Evolutionary conservation across 73 alveolate species (phyloP).

Genomic region (Symbiodinium pilosum): DNA sequence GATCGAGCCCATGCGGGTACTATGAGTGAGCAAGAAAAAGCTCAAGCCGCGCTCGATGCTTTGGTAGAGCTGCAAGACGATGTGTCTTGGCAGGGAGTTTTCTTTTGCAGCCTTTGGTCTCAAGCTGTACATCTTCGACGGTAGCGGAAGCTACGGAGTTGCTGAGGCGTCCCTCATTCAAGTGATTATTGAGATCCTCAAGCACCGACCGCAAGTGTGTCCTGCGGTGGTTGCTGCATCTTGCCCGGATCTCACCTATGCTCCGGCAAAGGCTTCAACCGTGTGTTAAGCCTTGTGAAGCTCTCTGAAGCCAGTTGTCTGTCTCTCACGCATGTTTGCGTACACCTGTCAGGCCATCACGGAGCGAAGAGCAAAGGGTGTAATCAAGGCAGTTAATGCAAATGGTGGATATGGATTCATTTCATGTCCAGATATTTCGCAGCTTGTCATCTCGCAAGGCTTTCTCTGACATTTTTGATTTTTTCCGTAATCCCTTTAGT

Average conservation of each 20-base stretch:
- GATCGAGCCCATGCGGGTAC: no score
- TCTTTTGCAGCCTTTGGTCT: neutral
- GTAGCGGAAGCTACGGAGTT: neutral
- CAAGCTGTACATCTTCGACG: neutral
- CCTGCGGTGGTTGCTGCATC: conserved; percentile 14
- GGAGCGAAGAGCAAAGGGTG: conserved; percentile 32
- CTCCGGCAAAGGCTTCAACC: conserved; percentile 19
- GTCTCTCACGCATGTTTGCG: no score
- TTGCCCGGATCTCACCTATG: conserved; percentile 44
- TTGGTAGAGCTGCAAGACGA: conserved; percentile 8
- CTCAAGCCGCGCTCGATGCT: conserved; percentile 29
- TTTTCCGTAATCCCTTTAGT: no score
- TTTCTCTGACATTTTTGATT: no score
- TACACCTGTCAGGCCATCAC: conserved; percentile 62
- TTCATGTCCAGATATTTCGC: conserved; percentile 37
- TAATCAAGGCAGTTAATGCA: conserved; percentile 1
- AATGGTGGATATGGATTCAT: conserved; percentile 27
- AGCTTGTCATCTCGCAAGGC: no score
- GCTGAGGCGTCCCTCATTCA: conserved; percentile 5
- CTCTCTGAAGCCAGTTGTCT: no score
- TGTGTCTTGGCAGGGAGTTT: neutral
- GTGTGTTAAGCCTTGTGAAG: no score
- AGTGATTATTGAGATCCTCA: conserved; percentile 27
- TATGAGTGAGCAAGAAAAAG: neutral
- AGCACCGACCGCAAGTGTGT: conserved; percentile 23